Evolutionary conservation across 345 rosid genomes (phyloP).

Genomic region (Brassica carinata): DNA sequence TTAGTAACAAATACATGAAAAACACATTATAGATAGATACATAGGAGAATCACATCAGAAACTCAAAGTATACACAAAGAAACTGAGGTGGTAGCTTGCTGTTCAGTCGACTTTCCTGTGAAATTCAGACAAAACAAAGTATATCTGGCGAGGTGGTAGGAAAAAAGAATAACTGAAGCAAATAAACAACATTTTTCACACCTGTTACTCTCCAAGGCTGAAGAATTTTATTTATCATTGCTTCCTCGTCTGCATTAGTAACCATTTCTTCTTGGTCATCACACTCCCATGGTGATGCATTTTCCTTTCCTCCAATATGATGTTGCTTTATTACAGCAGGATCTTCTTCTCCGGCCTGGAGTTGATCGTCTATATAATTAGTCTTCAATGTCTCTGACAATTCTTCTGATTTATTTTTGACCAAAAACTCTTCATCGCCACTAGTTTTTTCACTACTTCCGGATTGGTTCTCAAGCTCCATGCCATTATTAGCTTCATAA

Average conservation of each 20-base stretch:
- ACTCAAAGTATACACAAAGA: background rate
- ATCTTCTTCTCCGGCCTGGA: conserved; percentile 4
- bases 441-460: background rate
- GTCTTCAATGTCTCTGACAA: conserved; percentile 9
- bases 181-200: conserved; percentile 23
- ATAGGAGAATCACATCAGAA: no score
- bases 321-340: background rate
- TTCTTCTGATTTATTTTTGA: no score
- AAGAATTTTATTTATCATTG: conserved; percentile 60
- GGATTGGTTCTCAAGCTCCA: conserved; percentile 48
- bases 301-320: conserved; percentile 32
- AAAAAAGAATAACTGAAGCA: background rate
- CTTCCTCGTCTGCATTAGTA: conserved; percentile 35
- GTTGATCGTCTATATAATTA: background rate
- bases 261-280: conserved; percentile 46
- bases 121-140: conserved; percentile 22
- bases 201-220: conserved; percentile 58
- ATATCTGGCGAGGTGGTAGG: background rate
- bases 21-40: conserved; percentile 10
- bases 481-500: conserved; percentile 30
- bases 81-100: background rate
- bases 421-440: conserved; percentile 14
- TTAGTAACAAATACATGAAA: conserved; percentile 4
- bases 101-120: conserved; percentile 44
- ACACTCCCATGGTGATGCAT: conserved; percentile 30